Evolutionary conservation across 2,329 filamentous ascomycete species (phyloP).

Genomic region (Xylaria sp.): DNA sequence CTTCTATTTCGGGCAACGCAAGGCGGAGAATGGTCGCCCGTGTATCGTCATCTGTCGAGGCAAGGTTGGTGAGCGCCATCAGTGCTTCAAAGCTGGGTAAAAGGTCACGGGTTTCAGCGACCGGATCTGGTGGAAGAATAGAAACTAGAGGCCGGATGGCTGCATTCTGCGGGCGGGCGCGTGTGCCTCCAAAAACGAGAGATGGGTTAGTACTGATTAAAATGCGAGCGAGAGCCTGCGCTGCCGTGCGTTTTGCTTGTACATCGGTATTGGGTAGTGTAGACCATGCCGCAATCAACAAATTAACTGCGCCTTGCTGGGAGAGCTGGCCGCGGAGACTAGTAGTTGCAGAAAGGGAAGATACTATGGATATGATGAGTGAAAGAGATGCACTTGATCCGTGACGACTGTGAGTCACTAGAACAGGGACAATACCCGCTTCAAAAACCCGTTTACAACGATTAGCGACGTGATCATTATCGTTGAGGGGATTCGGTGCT

Average conservation of each 20-base stretch:
- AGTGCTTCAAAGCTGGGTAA: slow-evolving; percentile 90
- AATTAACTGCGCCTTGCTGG: slow-evolving; percentile 91
- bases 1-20: slow-evolving; percentile 81
- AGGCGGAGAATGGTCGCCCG: slow-evolving; percentile 76
- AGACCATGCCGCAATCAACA: slow-evolving; percentile 78
- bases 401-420: slow-evolving; percentile 79
- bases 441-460: slow-evolving; percentile 84
- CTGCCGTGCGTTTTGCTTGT: slow-evolving; percentile 67
- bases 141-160: slow-evolving; percentile 84
- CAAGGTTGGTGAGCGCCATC: slow-evolving; percentile 93
- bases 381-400: slow-evolving; percentile 76
- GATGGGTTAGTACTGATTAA: slow-evolving; percentile 86
- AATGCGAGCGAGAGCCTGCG: slow-evolving; percentile 84
- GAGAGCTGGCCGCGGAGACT: slow-evolving; percentile 81
- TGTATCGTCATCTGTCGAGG: slow-evolving; percentile 77
- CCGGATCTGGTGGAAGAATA: slow-evolving; percentile 74
- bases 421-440: slow-evolving; percentile 77
- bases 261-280: slow-evolving; percentile 65
- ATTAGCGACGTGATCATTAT: slow-evolving; percentile 77
- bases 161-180: slow-evolving; percentile 77
- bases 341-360: slow-evolving; percentile 78
- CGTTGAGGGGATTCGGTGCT: slow-evolving; percentile 73
- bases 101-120: slow-evolving; percentile 75
- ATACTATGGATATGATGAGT: slow-evolving; percentile 79
- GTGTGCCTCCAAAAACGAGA: slow-evolving; percentile 82